Evolutionary conservation across 2,329 filamentous ascomycete genomes (phyloP), one percentile per base, ranked within the genome.

Genomic region (Beauveria pseudobassiana): DNA sequence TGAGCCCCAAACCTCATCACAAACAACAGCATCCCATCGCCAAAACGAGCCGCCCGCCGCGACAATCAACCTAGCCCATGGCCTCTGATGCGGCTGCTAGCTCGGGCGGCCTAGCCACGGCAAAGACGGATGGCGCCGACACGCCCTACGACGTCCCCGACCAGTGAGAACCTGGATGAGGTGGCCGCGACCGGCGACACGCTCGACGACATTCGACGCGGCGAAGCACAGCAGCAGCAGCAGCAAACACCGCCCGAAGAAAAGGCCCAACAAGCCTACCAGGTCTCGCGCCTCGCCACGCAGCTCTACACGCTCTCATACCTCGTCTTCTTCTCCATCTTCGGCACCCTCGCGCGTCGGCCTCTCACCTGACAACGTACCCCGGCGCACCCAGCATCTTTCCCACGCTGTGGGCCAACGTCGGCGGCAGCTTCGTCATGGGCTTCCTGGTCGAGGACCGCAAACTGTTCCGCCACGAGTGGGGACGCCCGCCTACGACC

Each of bases 281-380:
- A 52, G 2, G 73, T 81, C 26, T 87, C 86, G 1, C 77, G 73
- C 62, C 69, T 78, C 30, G 78, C 78, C 9, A 88, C 84, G 1
- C 76, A 85, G 68, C 67, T 88, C 63, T 90, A 92, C 74, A 92
- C 87, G 2, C 71, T 92, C 63, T 92, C 90, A 0, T 91, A 96
- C 73, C 83, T 97, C 26, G 80, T 96, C 63, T 81, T 97, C 70
- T 97, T 96, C 74, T 87, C 93, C 20, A 82, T 97, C 20, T 75
- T 93, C 45, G 93, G 93, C 42, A 95, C 92, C 0, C 82, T 97
- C 28, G 90, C 91, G 93, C 12, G 77, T 97, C 0, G 93, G 92
- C 4, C 76, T 96, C 8, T 85, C 92, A 70, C 52, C 76, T 97
- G 57, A 95, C 91, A 0, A 84, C 81, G 61, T 97, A 96, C 71